Conservation (phyloP, 441 rosid species). For the Rhodomyrtus psidioides region DNA sequence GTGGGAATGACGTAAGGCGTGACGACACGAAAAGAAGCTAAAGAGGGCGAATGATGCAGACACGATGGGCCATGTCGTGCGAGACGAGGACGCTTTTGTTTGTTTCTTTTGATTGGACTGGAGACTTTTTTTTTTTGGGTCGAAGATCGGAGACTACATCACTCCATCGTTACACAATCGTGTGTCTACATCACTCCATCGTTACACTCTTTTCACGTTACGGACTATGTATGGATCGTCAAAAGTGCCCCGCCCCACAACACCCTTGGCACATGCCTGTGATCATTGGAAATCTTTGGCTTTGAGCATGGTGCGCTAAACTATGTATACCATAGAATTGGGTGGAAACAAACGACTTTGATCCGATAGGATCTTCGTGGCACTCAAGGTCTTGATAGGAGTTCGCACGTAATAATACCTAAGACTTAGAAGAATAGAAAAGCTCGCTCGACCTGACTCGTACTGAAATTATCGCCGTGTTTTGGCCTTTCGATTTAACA, state of each 20-base stretch:
- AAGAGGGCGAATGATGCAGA: not conserved
- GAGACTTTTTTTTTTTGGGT: not conserved
- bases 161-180: too few species aligned
- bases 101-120: not conserved
- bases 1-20: not conserved
- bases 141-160: not conserved
- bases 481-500: not conserved
- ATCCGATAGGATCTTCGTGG: not conserved
- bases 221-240: not conserved
- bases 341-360: not conserved
- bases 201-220: not conserved
- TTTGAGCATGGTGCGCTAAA: not conserved
- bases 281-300: not conserved
- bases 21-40: not conserved
- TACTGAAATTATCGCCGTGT: not conserved
- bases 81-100: not conserved
- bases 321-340: not conserved
- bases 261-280: too few species aligned
- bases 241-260: not conserved
- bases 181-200: not conserved
- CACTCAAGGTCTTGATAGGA: not conserved
- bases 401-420: not conserved
- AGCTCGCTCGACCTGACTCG: not conserved
- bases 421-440: not conserved
- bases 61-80: not conserved